Base-by-base conservation (phyloP, 2,329 filamentous ascomycete species). In the Trichoderma sp. region DNA sequence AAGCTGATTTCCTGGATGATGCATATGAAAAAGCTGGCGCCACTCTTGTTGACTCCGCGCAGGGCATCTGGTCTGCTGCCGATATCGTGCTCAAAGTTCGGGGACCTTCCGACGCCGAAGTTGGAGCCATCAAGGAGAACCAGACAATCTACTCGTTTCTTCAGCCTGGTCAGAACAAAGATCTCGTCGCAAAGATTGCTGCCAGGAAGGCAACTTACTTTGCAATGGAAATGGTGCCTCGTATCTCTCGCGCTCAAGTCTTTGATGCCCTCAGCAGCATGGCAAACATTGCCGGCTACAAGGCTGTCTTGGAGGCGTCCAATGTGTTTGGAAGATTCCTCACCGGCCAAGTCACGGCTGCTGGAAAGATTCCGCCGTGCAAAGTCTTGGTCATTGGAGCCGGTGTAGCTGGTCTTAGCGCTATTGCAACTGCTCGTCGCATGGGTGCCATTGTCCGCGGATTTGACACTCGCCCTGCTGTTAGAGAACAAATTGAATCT, bases 201-300 rank as follows among this genome's bases (percentile, higher is more conserved):
- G 85, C 86, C 47, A 89, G 89, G 63, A 91, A 91, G 32, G 90
- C 91, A 2, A 97, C 93, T 1, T 84, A 89, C 18, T 96, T 97
- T 79, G 93, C 94, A 26, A 97, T 97, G 94, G 94, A 97, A 79
- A 92, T 95, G 90, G 92, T 97, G 67, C 94, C 94, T 18, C 90
- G 94, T 53, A 97, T 97, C 76, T 97, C 94, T 1, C 89, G 94
- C 61, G 94, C 94, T 1, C 94, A 97, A 79, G 90, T 93, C 0
- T 97, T 97, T 77, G 94, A 97, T 81, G 94, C 93, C 0, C 85
- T 97, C 71, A 94, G 93, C 80, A 96, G 93, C 11, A 97, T 97
- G 94, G 94, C 94, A 73, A 97, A 97, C 77, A 97, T 97, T 82
- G 93, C 94, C 26, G 94, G 94, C 0, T 97, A 97, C 83, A 97